Conservation (phyloP, 1,284 basidiomycete species). For the Pyrrhoderma noxium region DNA sequence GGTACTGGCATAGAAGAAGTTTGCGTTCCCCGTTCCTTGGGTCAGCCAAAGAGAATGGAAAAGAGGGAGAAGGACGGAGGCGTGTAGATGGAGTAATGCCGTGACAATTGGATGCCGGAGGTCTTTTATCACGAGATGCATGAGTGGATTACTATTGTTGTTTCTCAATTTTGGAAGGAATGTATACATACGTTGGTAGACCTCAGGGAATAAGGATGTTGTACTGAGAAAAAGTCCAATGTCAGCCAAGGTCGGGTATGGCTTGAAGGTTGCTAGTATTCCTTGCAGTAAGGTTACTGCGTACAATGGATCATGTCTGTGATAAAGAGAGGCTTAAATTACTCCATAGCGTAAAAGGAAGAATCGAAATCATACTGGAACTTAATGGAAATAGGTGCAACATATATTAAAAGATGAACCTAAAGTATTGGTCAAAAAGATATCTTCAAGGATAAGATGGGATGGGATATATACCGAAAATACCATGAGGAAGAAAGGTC, state of each 20-base stretch:
- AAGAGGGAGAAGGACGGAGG: slow-evolving; percentile 80
- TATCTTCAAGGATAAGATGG: slow-evolving; percentile 19
- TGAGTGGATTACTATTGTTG: neutral
- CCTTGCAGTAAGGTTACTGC: slow-evolving; percentile 75
- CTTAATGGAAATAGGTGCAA: slow-evolving; percentile 80
- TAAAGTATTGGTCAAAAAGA: slow-evolving; percentile 33
- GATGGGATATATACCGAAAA: slow-evolving; percentile 60
- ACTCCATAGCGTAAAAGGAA: neutral
- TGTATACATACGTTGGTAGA: slow-evolving; percentile 64
- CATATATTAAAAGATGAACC: slow-evolving; percentile 83
- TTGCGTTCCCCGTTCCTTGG: slow-evolving; percentile 93
- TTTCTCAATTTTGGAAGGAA: too few relatives aligned
- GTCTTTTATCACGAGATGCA: too few relatives aligned
- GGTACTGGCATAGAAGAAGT: slow-evolving; percentile 96
- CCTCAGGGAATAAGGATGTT: slow-evolving; percentile 78
- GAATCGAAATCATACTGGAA: slow-evolving; percentile 52
- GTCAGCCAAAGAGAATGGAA: slow-evolving; percentile 91
- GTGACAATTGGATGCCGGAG: slow-evolving; percentile 85
- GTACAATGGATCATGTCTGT: slow-evolving; percentile 79
- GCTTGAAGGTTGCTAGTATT: slow-evolving; percentile 80
- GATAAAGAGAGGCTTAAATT: neutral
- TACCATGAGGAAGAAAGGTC: slow-evolving; percentile 92
- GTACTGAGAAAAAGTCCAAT: slow-evolving; percentile 81
- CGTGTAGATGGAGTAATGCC: slow-evolving; percentile 76
- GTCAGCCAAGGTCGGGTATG: slow-evolving; percentile 88